Percentiles rank a stretch among this genome's conserved stretches.
phyloP scores from a whole-genome alignment of 768 basidiomycete species.

The Pleurotus pulmonarius region DNA sequence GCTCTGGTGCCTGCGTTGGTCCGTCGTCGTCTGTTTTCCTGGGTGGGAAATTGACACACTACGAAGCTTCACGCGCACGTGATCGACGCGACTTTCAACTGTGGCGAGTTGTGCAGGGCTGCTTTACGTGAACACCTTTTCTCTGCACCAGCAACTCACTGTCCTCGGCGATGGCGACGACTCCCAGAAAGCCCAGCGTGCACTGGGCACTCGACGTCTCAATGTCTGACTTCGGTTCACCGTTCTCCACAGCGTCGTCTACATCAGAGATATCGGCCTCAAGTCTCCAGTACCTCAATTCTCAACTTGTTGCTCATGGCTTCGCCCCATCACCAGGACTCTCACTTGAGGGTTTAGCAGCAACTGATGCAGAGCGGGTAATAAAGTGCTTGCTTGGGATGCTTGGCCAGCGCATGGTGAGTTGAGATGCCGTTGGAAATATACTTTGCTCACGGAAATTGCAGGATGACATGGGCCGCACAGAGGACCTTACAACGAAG shows the following conservation, averaged over 20 bases:
- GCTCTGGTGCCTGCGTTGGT: too few relatives aligned
- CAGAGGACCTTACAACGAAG: slow-evolving; percentile 73
- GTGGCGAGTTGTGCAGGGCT: too few relatives aligned
- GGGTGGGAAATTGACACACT: too few relatives aligned
- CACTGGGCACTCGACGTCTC: slow-evolving; percentile 53
- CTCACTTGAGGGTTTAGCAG: slow-evolving; percentile 60
- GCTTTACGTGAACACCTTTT: too few relatives aligned
- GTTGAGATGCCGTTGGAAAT: slow-evolving; percentile 21
- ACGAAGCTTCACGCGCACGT: too few relatives aligned
- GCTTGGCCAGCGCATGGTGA: slow-evolving; percentile 73
- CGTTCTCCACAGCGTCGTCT: slow-evolving; percentile 40
- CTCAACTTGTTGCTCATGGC: slow-evolving; percentile 81
- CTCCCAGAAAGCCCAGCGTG: slow-evolving; percentile 40
- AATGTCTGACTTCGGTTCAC: slow-evolving; percentile 36
- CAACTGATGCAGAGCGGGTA: slow-evolving; percentile 49
- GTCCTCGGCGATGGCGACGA: slow-evolving; percentile 27
- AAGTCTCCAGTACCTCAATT: slow-evolving; percentile 74
- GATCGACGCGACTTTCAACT: too few relatives aligned
- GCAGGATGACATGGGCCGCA: slow-evolving; percentile 71
- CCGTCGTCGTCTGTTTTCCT: too few relatives aligned
- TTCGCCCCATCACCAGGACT: slow-evolving; percentile 64
- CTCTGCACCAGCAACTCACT: background rate
- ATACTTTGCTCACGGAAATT: background rate
- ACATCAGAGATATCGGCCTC: slow-evolving; percentile 51
- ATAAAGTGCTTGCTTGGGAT: slow-evolving; percentile 76